Evolutionary conservation across 2,329 filamentous ascomycete species (phyloP).

Genomic region (Exophiala oligosperma): DNA sequence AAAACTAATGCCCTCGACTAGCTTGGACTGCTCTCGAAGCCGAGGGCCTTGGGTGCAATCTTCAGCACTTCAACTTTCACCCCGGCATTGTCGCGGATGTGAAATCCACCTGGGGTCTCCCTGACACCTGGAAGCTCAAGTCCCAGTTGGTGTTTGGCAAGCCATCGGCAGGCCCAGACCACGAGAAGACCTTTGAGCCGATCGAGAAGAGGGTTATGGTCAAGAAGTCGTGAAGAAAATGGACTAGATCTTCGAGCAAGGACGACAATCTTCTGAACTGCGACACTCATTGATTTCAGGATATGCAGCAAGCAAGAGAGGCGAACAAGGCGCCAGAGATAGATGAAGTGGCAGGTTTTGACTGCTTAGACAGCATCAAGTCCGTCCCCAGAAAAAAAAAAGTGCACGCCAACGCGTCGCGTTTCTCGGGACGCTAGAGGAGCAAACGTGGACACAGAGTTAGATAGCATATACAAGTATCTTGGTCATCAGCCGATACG

Average conservation of each 20-base stretch:
- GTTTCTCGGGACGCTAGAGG: no score
- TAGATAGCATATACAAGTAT: no score
- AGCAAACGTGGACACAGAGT: no score
- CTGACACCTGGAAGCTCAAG: constrained; percentile 71
- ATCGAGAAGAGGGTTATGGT: constrained; percentile 23
- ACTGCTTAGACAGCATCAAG: no score
- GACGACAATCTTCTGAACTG: no score
- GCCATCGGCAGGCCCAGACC: constrained; percentile 9
- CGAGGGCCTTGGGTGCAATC: constrained; percentile 81
- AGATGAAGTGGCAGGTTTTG: no score
- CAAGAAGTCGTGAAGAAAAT: constrained; percentile 6
- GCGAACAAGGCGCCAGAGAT: no score
- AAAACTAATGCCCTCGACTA: background rate
- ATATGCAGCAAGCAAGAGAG: no score
- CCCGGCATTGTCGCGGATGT: constrained; percentile 76
- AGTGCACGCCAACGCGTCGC: no score
- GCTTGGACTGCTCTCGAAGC: constrained; percentile 80
- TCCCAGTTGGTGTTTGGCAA: constrained; percentile 81
- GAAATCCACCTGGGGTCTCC: constrained; percentile 66
- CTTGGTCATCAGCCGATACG: no score
- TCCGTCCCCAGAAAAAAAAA: no score
- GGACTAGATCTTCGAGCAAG: background rate
- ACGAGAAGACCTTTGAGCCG: constrained; percentile 23
- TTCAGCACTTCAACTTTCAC: constrained; percentile 80
- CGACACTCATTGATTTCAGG: no score